These are phyloP conservation scores for Nakazawaea populi DNA, from an alignment of 805 yeast genomes.

Conservation along the genomic window DNA sequence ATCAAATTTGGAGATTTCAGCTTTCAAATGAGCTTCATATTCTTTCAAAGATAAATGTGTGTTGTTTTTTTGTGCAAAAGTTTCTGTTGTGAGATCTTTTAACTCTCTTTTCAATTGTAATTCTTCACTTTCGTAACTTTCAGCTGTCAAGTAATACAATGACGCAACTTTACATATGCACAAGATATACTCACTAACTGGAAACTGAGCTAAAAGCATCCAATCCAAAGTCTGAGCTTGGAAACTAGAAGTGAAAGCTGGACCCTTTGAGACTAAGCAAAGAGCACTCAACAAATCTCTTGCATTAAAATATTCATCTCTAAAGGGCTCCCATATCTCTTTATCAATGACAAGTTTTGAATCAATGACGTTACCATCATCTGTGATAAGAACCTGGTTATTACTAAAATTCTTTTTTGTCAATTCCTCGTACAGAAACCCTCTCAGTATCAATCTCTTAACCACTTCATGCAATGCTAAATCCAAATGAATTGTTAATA, in stretches of 20 bases:
- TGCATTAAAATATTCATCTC: conserved; percentile 72
- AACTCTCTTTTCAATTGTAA: conserved; percentile 21
- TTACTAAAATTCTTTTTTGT: conserved; percentile 5
- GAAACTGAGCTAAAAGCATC: conserved; percentile 69
- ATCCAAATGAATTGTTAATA: conserved; percentile 8
- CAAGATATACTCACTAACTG: conserved; percentile 56
- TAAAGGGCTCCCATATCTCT: conserved; percentile 65
- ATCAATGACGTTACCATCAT: conserved; percentile 3
- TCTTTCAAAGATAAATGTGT: conserved; percentile 4
- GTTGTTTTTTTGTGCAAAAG: background rate
- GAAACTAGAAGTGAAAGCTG: conserved; percentile 42
- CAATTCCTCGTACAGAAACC: conserved; percentile 38
- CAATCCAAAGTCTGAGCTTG: conserved; percentile 44
- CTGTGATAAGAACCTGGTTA: background rate
- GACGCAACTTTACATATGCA: conserved; percentile 70
- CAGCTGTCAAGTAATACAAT: conserved; percentile 61
- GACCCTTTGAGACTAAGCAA: conserved; percentile 59
- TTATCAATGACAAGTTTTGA: conserved; percentile 23
- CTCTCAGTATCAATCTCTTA: conserved; percentile 23
- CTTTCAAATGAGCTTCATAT: conserved; percentile 24
- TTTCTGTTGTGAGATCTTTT: conserved; percentile 26
- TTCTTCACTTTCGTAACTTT: conserved; percentile 49
- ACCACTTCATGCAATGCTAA: conserved; percentile 7
- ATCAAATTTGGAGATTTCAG: background rate
- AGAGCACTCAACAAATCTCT: conserved; percentile 72